Evolutionary conservation across 345 rosid genomes (phyloP), one percentile per base, ranked within the genome.

Genomic region (Theobroma cacao): DNA sequence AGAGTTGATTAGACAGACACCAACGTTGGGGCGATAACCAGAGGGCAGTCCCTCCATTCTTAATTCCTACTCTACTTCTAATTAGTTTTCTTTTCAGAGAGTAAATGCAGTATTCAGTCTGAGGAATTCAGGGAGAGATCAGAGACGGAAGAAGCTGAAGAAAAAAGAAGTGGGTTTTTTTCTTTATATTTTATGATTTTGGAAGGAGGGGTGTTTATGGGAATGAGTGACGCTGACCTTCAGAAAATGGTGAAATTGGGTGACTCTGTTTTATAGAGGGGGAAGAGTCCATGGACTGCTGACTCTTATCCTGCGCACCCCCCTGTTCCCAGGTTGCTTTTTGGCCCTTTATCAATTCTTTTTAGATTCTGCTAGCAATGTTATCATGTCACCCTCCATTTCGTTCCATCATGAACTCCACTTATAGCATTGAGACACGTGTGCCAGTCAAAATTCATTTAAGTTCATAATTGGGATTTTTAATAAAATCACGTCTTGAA

Each of bases 11-110:
- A 96, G 95, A 80, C 97, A 92, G 83, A 96, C 93, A 75, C 99
- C 99, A 81, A 96, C 97, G 89, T 94, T 94, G 34, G 99, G 98
- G 79, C 99, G 98, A 81, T 96, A 96, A 67, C 99, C 98, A 45
- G 93, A 80, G 17, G 99, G 99, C 75, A 96, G 88, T 75, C 88
- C 94, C 81, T 96, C 99, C 98, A 89, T 87, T 74, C 67, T 36
- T 40, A 20, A 52, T 31, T 48, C 20, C 36, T 15, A 34, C 31
- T n/a, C n/a, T 41, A 13, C 22, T 33, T 9, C 20, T 40, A 1
- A n/a, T 15, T 62, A 30, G 2, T 5, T 33, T 3, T 40, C 3
- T 63, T 12, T 24, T 15, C 38, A 58, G 74, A 24, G 59, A 78
- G 80, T 73, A 47, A 73, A 77, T 64, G 75, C 36, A 7, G 30